Base-by-base conservation (phyloP, 257 asterid species). In the Plantago elongata region DNA sequence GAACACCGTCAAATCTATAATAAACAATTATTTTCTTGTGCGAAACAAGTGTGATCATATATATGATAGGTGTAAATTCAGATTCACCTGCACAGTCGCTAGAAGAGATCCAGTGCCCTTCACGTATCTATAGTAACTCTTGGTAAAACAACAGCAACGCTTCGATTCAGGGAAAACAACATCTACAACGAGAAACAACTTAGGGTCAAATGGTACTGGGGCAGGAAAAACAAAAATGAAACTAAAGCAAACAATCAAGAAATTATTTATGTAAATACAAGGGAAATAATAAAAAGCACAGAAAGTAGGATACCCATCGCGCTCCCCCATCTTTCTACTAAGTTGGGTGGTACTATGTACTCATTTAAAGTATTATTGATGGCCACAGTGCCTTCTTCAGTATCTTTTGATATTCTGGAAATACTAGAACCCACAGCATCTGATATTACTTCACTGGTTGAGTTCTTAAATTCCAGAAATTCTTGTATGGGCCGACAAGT, bases 91-190 rank as follows among this genome's bases (percentile, higher is more conserved):
- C 47, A 60, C 67, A 48, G 98, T 86, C 57, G 98, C 96, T 83
- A 88, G 72, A 65, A 88, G 82, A 7, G 96, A 91, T 54, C 98
- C 98, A 7, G 98, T 91, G 63, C 98, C 98, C 84, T 91, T 91
- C 72, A 88, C 91, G 14, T 78, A 91, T 50, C 98, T 86, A 70
- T 80, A 91, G 69, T 91, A 91, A 74, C 98, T 91, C 72, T 91
- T 91, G 57, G 96, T 91, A 75, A 91, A 88, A 74, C 98, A 88
- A 75, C 98, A 91, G 51, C 95, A 88, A 56, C 96, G 95, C 69
- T 73, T 86, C 54, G 98, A 91, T 68, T 79, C 87, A 38, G 94
- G 94, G 75, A 80, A 91, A 74, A 91, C 98, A 72, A 91, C 83
- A 86, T 91, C 98, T 88, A 68, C 66, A 65, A 64, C 61, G 74